phyloP scores from a whole-genome alignment of 2,329 filamentous ascomycete species.

The Botrytis sinoallii region DNA sequence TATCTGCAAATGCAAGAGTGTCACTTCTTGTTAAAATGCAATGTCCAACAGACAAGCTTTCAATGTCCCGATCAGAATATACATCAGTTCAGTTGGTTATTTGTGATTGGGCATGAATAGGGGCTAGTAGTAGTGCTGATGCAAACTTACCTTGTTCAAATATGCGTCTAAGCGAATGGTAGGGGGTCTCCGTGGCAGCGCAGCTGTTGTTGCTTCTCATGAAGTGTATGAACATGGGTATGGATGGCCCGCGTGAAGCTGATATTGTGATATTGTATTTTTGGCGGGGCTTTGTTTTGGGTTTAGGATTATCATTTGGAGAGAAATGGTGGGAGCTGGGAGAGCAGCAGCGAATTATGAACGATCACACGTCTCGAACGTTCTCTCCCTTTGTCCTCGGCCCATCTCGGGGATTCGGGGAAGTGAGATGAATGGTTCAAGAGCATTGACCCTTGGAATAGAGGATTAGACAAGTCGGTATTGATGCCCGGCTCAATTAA shows the following conservation, averaged over 20 bases:
- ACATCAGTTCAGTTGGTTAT: not conserved
- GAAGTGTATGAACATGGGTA: not conserved
- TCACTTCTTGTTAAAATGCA: not conserved
- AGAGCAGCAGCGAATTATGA: not conserved
- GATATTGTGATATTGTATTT: not conserved
- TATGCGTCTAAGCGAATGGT: conserved; percentile 4
- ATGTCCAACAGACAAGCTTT: conserved; percentile 1
- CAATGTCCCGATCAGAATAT: not conserved
- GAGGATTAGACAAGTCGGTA: not conserved
- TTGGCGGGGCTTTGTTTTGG: not conserved
- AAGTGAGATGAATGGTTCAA: not conserved
- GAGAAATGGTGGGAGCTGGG: not conserved
- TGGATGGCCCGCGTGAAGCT: not conserved
- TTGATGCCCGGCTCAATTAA: not conserved
- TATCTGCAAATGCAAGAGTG: not conserved
- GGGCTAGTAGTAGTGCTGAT: conserved; percentile 2
- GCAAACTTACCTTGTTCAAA: not conserved
- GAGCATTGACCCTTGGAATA: not conserved
- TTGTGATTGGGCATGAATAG: not conserved
- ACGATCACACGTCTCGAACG: not conserved
- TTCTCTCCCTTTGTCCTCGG: not conserved
- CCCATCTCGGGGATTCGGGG: not conserved
- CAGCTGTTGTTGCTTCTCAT: conserved; percentile 7
- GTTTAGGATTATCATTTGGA: not conserved
- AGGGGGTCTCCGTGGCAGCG: not conserved